Percentiles rank a stretch among this genome's conserved stretches.
These are phyloP conservation scores for Fusarium goolgardi DNA, from an alignment of 2,329 filamentous ascomycete species.

Conservation along the genomic window DNA sequence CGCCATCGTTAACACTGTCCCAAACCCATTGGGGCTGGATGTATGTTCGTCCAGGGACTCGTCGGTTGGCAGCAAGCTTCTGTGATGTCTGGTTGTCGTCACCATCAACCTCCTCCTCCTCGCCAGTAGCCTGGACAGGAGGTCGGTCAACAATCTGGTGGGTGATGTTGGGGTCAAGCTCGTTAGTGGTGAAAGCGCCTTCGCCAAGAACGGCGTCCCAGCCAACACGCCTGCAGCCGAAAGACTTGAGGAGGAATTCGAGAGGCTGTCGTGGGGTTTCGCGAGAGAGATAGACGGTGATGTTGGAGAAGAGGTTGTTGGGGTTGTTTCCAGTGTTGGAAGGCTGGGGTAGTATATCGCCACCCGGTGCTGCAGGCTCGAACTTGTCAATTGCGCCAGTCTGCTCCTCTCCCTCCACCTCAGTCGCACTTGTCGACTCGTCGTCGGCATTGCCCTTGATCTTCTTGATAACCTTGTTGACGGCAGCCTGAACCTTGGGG, in stretches of 20 bases:
- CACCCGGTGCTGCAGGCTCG: constrained; percentile 82
- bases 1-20: constrained; percentile 94
- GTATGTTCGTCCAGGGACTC: constrained; percentile 92
- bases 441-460: constrained; percentile 67
- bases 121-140: constrained; percentile 70
- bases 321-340: constrained; percentile 72
- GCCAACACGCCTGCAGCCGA: constrained; percentile 94
- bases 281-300: constrained; percentile 91
- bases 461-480: constrained; percentile 75
- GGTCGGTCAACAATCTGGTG: constrained; percentile 97
- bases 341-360: constrained; percentile 88
- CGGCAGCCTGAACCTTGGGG: constrained; percentile 72
- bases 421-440: constrained; percentile 54
- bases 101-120: constrained; percentile 58
- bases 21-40: constrained; percentile 98
- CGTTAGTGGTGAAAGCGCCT: constrained; percentile 90
- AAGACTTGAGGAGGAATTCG: constrained; percentile 92
- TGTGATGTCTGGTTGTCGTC: constrained; percentile 72
- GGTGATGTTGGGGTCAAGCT: constrained; percentile 88
- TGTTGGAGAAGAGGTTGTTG: constrained; percentile 83
- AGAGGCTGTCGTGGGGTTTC: constrained; percentile 91
- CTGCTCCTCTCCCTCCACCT: constrained; percentile 61
- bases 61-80: constrained; percentile 70
- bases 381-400: constrained; percentile 88
- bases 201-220: constrained; percentile 94